Evolutionary conservation across 2,329 filamentous ascomycete species (phyloP), one percentile per base, ranked within the genome.

Genomic region (Davidsoniella neocaledoniae): DNA sequence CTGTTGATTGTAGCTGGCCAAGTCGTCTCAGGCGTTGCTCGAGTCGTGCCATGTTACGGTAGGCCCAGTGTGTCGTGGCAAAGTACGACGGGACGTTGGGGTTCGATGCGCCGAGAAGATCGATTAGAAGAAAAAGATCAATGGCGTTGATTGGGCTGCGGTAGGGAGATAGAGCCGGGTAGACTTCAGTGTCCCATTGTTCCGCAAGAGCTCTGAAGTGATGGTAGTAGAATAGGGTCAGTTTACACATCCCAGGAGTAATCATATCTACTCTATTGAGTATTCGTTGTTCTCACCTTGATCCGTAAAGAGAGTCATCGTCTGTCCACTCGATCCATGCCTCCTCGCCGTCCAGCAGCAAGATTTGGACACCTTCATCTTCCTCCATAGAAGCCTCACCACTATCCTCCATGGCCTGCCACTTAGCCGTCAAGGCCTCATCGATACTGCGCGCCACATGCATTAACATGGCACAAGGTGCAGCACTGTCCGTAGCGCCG

Each of bases 301-400:
- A 77, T 2, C 91, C 91, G 58, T 98, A 98, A 4, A 95, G 66
- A 4, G 85, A 93, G 63, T 98, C 91, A 0, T 71, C 75, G 36
- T 76, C 75, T 0, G 79, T 83, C 91, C 91, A 98, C 1, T 64
- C 64, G 19, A 76, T 67, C 64, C 94, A 98, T 0, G 91, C 88
- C 64, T 98, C 91, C 66, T 98, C 91, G 4, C 91, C 91, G 59
- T 98, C 91, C 6, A 98, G 66, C 50, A 98, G 73, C 25, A 98
- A 56, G 25, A 98, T 83, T 67, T 96, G 91, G 33, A 98, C 73
- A 1, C 90, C 90, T 59, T 78, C 80, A 55, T 85, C 78, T 57
- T 82, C 83, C 40, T 87, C 85, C 19, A 91, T 64, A 1, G 67
- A 71, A 5, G 59, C 64, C 42, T 73, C 67, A 4, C 75, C 81